Percentiles rank a stretch among this genome's conserved stretches.
Conservation (phyloP, 148 eudicot genomes). For the Dianthus caryophyllus region DNA sequence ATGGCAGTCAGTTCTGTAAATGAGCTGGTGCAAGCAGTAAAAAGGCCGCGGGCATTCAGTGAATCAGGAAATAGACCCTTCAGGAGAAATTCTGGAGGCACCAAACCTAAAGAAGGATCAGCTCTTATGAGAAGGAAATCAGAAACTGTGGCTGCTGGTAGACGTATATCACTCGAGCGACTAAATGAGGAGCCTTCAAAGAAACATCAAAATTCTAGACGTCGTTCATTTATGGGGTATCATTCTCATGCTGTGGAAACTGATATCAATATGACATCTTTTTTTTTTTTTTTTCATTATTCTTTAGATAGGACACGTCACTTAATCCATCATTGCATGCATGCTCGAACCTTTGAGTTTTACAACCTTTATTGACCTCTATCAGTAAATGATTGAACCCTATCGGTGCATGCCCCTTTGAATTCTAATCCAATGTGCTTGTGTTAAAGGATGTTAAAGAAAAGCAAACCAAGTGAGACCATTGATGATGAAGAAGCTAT, state of each 20-base stretch:
- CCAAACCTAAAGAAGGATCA: slow-evolving; percentile 27
- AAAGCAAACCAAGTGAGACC: slow-evolving; percentile 40
- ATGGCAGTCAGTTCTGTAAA: slow-evolving; percentile 64
- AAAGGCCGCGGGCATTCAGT: slow-evolving; percentile 75
- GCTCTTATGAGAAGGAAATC: slow-evolving; percentile 42
- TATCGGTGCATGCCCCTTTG: background rate
- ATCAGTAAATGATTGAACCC: too few relatives aligned
- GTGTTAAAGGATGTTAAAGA: slow-evolving; percentile 67
- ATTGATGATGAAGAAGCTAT: slow-evolving; percentile 32
- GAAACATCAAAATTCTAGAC: slow-evolving; percentile 49
- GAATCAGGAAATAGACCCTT: slow-evolving; percentile 67
- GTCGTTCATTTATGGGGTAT: slow-evolving; percentile 84
- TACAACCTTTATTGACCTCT: too few relatives aligned
- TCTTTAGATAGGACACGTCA: background rate
- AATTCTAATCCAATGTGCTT: background rate
- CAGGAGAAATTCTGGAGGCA: slow-evolving; percentile 51
- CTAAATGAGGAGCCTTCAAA: slow-evolving; percentile 71
- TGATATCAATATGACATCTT: background rate
- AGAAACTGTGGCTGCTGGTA: slow-evolving; percentile 36
- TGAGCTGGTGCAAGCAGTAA: slow-evolving; percentile 85
- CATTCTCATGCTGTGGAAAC: background rate
- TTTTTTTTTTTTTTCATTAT: background rate
- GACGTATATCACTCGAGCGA: slow-evolving; percentile 67
- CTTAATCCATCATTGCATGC: background rate
- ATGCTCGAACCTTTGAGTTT: too few relatives aligned